Evolutionary conservation across 192 early-diverging fungal species (phyloP).

Genomic region (Rhizoclosmatium sp.): DNA sequence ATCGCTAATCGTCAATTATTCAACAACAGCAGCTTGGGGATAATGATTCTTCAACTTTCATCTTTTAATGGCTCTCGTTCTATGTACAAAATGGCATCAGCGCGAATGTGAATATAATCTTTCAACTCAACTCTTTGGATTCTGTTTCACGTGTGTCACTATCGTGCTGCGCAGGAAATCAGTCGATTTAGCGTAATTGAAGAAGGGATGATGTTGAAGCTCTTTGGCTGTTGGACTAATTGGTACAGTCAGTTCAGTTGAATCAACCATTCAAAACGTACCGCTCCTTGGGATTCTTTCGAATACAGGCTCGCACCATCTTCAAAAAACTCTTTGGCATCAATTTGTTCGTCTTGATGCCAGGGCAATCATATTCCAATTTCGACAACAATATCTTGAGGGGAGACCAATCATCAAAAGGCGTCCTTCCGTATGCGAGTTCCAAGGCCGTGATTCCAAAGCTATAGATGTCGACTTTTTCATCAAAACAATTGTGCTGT

Average conservation of each 20-base stretch:
- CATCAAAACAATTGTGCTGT: conserved; percentile 58
- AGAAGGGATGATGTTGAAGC: conserved; percentile 48
- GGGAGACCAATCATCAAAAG: conserved; percentile 61
- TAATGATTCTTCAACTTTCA: conserved; percentile 46
- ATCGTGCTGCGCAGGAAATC: conserved; percentile 9
- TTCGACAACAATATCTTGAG: conserved; percentile 58
- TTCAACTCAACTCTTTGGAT: conserved; percentile 13
- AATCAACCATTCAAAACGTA: background rate
- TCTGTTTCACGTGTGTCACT: conserved; percentile 21
- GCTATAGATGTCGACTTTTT: conserved; percentile 65
- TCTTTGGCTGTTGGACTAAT: conserved; percentile 44
- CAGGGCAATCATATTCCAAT: conserved; percentile 58
- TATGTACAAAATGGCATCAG: background rate
- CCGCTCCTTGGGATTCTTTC: conserved; percentile 53
- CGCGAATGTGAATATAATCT: conserved; percentile 1
- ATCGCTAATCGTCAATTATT: conserved; percentile 89
- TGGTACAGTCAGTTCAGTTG: background rate
- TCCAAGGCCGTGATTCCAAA: conserved; percentile 68
- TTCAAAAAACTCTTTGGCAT: conserved; percentile 51
- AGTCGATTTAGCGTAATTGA: conserved; percentile 41
- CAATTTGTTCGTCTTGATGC: conserved; percentile 45
- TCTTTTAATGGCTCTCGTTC: background rate
- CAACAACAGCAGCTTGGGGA: conserved; percentile 91
- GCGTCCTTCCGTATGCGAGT: conserved; percentile 61
- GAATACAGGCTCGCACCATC: conserved; percentile 48